Conservation (phyloP, 768 basidiomycete genomes). For the Hypsizygus marmoreus region DNA sequence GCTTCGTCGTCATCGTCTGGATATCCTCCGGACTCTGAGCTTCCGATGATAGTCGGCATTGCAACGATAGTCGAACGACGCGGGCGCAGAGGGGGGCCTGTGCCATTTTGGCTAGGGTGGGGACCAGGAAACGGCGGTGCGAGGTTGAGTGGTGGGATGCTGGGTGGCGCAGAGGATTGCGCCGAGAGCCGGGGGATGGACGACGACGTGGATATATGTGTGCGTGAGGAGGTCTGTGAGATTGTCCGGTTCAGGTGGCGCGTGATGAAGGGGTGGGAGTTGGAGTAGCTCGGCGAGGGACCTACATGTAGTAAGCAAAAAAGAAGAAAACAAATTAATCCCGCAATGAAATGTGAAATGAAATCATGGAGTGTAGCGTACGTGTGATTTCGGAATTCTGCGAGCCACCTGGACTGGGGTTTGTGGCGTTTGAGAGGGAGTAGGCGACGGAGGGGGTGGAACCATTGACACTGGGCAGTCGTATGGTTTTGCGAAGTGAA, state of each 20-base stretch:
- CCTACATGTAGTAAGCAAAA: slow-evolving; percentile 27
- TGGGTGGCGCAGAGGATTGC: slow-evolving; percentile 33
- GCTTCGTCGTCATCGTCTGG: slow-evolving; percentile 33
- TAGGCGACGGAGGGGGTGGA: slow-evolving; percentile 14
- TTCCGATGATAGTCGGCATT: slow-evolving; percentile 45
- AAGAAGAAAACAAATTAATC: too few species aligned
- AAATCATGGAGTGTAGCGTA: slow-evolving; percentile 29
- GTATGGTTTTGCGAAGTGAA: slow-evolving; percentile 32
- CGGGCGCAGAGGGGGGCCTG: slow-evolving; percentile 29
- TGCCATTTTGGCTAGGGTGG: slow-evolving; percentile 30
- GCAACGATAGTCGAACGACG: slow-evolving; percentile 25
- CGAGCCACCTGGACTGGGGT: slow-evolving; percentile 36
- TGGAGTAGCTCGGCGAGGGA: slow-evolving; percentile 50
- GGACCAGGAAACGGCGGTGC: slow-evolving; percentile 53
- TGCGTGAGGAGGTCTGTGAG: slow-evolving; percentile 64
- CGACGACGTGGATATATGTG: slow-evolving; percentile 48
- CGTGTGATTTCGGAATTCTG: slow-evolving; percentile 44
- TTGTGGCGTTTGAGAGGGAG: slow-evolving; percentile 19
- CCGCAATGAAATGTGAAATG: slow-evolving; percentile 4
- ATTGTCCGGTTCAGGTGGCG: slow-evolving; percentile 67
- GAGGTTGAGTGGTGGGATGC: slow-evolving; percentile 62
- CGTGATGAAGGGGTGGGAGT: slow-evolving; percentile 53
- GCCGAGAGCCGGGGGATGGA: slow-evolving; percentile 19
- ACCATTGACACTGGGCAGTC: slow-evolving; percentile 26
- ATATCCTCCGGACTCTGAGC: slow-evolving; percentile 32